phyloP scores from a whole-genome alignment of 768 basidiomycete genomes.

The Suillus discolor region DNA sequence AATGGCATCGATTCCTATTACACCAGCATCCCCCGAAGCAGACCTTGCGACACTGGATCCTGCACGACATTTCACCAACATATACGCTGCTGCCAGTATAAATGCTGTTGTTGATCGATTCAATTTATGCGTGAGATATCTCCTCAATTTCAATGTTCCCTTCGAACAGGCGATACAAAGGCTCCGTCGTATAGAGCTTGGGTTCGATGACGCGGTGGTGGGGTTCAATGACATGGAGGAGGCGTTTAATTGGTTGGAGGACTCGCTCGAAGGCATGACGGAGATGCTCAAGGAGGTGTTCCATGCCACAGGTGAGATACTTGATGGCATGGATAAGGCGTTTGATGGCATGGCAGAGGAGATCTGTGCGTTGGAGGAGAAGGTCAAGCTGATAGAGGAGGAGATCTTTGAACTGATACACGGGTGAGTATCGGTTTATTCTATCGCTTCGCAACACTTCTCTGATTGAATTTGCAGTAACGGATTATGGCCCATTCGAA shows the following conservation, averaged over 20 bases:
- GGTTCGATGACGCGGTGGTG: neutral
- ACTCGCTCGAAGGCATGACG: neutral
- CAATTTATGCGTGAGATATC: neutral
- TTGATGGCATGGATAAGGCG: neutral
- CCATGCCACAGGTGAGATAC: neutral
- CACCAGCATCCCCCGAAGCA: neutral
- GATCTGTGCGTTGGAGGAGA: neutral
- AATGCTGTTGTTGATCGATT: neutral
- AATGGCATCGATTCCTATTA: neutral
- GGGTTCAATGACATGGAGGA: neutral
- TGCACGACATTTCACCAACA: neutral
- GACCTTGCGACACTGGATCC: neutral
- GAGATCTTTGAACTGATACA: neutral
- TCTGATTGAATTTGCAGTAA: neutral
- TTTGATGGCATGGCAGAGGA: neutral
- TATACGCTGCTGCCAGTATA: neutral
- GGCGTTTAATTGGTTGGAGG: neutral
- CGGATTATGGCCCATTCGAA: neutral
- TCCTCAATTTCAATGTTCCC: neutral
- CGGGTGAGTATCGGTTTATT: neutral
- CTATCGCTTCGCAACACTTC: neutral
- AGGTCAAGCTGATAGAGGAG: neutral
- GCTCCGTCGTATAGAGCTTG: neutral
- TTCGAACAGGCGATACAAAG: neutral
- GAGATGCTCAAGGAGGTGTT: neutral